Evolutionary conservation across 2,329 filamentous ascomycete genomes (phyloP).

Genomic region (Phialophora macrospora): DNA sequence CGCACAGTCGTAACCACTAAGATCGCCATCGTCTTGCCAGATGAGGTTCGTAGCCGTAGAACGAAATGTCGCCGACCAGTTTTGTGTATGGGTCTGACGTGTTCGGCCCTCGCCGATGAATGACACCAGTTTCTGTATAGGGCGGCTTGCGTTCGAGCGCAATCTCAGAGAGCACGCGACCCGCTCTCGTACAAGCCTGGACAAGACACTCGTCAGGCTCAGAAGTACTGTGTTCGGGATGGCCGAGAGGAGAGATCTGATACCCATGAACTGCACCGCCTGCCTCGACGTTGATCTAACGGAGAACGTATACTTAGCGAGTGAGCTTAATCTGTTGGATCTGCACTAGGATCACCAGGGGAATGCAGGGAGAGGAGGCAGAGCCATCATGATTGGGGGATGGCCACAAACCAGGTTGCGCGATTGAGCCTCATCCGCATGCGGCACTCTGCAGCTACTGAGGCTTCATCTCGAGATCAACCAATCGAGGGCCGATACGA

Average conservation of each 20-base stretch:
- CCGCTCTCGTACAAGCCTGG: neutral
- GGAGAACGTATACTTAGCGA: neutral
- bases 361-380: slow-evolving; percentile 1
- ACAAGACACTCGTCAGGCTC: neutral
- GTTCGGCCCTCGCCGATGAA: neutral
- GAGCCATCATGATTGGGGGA: slow-evolving; percentile 5
- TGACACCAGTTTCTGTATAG: neutral
- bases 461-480: slow-evolving; percentile 7
- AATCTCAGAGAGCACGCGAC: neutral
- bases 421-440: slow-evolving; percentile 5
- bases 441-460: slow-evolving; percentile 4
- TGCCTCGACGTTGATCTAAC: neutral
- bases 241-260: neutral
- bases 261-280: neutral
- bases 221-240: neutral
- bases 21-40: neutral
- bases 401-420: neutral
- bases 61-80: neutral
- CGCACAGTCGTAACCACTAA: neutral
- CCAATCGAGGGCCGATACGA: slow-evolving; percentile 13
- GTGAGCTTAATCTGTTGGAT: slow-evolving; percentile 4
- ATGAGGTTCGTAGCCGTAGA: neutral
- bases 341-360: slow-evolving; percentile 11
- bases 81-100: neutral
- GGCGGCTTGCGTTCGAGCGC: neutral